Evolutionary conservation across 2,329 filamentous ascomycete species (phyloP), one percentile per base, ranked within the genome.

Genomic region (Colletotrichum tofieldiae): DNA sequence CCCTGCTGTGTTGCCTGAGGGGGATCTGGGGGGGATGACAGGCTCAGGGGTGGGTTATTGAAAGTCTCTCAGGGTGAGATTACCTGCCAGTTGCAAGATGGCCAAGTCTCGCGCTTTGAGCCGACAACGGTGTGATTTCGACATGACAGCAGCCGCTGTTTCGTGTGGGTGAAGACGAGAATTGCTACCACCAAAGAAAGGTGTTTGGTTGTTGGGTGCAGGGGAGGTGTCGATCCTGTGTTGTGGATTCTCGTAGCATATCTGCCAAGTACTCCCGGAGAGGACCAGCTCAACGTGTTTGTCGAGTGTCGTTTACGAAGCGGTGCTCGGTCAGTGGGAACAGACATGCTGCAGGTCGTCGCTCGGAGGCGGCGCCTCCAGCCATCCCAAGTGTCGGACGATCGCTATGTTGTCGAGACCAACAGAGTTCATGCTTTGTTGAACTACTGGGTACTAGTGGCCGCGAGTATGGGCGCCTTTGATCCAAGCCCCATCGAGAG

Each of bases 321-420:
- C 5, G 26, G 45, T 39, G 62, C 54, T 55, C 58, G 51, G 43
- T 23, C 41, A 35, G 41, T 45, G 64, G 41, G 65, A 68, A 68
- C 58, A 63, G 65, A 63, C 58, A n/a, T 43, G 9, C 32, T 37
- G 69, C 45, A 67, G 41, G 43, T 45, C 63, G 26, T 16, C 49
- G 23, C 41, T 41, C 37, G 12, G 35, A 16, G 39, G 39, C 35
- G 70, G 70, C 39, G 54, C n/a, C 58, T 32, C 39, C 47, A 63
- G 66, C 54, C 70, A 65, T 60, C 65, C 54, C 65, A 72, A 70
- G 23, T 54, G 59, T 72, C 60, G 65, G 70, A 72, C 60, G 65
- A 70, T 65, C 52, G 14, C 29, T 20, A 59, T 49, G 18, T 65
- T 41, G 52, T 63, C 59, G 47, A 54, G 43, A 32, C 58, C 58